Evolutionary conservation across 2,329 filamentous ascomycete genomes (phyloP).

Genomic region (Microdochium paspali): DNA sequence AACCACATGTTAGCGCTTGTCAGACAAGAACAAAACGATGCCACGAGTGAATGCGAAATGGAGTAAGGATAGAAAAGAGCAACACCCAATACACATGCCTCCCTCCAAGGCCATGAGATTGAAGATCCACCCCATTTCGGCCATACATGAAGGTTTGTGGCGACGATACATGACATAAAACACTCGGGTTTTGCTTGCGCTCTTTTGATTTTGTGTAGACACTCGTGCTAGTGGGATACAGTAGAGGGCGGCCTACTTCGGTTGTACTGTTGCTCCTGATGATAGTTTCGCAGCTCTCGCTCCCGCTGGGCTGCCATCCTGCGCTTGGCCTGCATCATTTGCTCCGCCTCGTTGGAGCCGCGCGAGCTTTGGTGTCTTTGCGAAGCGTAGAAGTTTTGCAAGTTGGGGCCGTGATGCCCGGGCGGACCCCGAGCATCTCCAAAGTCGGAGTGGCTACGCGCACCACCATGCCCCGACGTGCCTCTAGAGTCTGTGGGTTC

Average conservation of each 20-base stretch:
- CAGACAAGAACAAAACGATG: slow-evolving; percentile 25
- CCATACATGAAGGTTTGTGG: background rate
- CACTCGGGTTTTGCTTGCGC: background rate
- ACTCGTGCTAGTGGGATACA: slow-evolving; percentile 48
- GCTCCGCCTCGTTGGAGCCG: slow-evolving; percentile 84
- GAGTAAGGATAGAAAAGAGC: background rate
- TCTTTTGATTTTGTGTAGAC: slow-evolving; percentile 17
- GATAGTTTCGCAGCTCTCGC: slow-evolving; percentile 97
- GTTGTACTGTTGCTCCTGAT: slow-evolving; percentile 99
- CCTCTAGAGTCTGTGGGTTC: slow-evolving; percentile 57
- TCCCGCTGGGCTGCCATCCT: slow-evolving; percentile 98
- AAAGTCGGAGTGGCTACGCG: slow-evolving; percentile 68
- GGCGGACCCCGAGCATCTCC: slow-evolving; percentile 70
- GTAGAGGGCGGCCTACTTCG: slow-evolving; percentile 86
- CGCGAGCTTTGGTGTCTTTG: slow-evolving; percentile 85
- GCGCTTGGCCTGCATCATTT: slow-evolving; percentile 98
- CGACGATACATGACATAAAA: slow-evolving; percentile 7
- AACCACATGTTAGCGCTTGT: slow-evolving; percentile 59
- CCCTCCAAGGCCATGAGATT: no score
- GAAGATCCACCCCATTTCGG: background rate
- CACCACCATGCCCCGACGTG: slow-evolving; percentile 44
- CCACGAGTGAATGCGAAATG: no score
- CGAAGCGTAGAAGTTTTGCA: slow-evolving; percentile 88
- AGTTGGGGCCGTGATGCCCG: slow-evolving; percentile 66
- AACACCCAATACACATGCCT: slow-evolving; percentile 14